A percentile compares a stretch with the other conserved stretches of the same genome.
Evolutionary conservation across 2,329 filamentous ascomycete species (phyloP).

Genomic region (Colletotrichum cordylinicola): DNA sequence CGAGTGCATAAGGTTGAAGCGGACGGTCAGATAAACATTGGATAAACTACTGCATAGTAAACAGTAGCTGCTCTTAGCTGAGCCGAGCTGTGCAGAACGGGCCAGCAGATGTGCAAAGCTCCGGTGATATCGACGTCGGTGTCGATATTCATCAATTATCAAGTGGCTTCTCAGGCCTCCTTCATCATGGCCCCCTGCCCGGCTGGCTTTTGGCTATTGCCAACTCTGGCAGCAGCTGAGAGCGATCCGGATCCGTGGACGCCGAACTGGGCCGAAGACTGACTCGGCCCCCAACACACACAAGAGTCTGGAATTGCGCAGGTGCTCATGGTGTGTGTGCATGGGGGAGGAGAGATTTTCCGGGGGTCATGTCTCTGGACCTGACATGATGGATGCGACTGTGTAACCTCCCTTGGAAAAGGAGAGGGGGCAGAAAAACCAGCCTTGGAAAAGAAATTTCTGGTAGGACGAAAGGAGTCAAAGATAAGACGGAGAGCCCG

Average conservation of each 20-base stretch:
- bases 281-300: conserved; percentile 6
- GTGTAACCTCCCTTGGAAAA: neutral
- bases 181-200: neutral
- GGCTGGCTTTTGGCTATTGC: neutral
- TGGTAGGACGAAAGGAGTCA: neutral
- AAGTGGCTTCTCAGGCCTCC: neutral
- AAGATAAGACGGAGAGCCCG: neutral
- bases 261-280: neutral
- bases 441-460: neutral
- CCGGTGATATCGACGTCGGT: neutral
- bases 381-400: neutral
- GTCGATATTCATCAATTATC: neutral
- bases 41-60: neutral
- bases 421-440: neutral
- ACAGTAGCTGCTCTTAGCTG: neutral
- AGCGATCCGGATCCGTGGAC: neutral
- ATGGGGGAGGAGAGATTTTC: neutral
- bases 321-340: neutral
- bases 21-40: conserved; percentile 20
- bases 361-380: neutral
- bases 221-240: neutral
- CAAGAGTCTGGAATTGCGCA: neutral
- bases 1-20: conserved; percentile 6
- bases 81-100: neutral
- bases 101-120: neutral